Percentiles rank a stretch among this genome's conserved stretches.
Evolutionary conservation across 345 rosid species (phyloP).

Genomic region (Tarenaya hassleriana): DNA sequence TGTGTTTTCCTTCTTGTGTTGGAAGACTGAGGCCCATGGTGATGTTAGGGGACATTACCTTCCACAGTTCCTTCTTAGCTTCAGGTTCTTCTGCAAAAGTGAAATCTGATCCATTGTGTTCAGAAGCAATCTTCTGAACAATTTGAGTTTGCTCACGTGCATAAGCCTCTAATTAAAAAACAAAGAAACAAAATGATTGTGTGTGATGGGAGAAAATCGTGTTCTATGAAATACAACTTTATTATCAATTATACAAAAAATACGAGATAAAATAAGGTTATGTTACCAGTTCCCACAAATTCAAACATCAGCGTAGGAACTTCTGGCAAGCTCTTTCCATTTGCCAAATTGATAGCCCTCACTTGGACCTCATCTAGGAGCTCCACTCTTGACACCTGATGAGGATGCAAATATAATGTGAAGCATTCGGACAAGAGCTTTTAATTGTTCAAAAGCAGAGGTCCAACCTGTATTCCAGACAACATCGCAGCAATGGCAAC

Average conservation of each 20-base stretch:
- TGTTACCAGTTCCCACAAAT: slow-evolving; percentile 77
- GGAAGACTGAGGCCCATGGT: not conserved
- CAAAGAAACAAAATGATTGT: slow-evolving; percentile 12
- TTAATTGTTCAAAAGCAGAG: slow-evolving; percentile 12
- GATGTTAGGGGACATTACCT: slow-evolving; percentile 36
- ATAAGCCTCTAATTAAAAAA: slow-evolving; percentile 56
- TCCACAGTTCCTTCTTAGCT: slow-evolving; percentile 89
- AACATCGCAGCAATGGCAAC: slow-evolving; percentile 86
- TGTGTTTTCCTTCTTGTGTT: slow-evolving; percentile 6
- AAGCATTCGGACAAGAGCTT: slow-evolving; percentile 9
- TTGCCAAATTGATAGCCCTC: slow-evolving; percentile 79
- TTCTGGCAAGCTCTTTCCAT: slow-evolving; percentile 72
- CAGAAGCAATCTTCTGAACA: slow-evolving; percentile 75
- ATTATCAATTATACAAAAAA: not conserved
- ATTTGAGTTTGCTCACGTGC: slow-evolving; percentile 72
- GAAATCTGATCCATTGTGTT: slow-evolving; percentile 82
- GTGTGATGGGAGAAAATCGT: slow-evolving; percentile 3
- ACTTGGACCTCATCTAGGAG: slow-evolving; percentile 84
- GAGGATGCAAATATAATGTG: slow-evolving; percentile 16
- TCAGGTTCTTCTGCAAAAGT: slow-evolving; percentile 75
- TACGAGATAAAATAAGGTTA: slow-evolving; percentile 6
- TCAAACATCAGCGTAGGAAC: slow-evolving; percentile 91
- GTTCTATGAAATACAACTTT: too few species aligned
- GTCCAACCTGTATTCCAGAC: slow-evolving; percentile 76
- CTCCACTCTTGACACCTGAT: slow-evolving; percentile 84